phyloP scores from a whole-genome alignment of 768 basidiomycete genomes.

The Podaxis carcinomalis region DNA sequence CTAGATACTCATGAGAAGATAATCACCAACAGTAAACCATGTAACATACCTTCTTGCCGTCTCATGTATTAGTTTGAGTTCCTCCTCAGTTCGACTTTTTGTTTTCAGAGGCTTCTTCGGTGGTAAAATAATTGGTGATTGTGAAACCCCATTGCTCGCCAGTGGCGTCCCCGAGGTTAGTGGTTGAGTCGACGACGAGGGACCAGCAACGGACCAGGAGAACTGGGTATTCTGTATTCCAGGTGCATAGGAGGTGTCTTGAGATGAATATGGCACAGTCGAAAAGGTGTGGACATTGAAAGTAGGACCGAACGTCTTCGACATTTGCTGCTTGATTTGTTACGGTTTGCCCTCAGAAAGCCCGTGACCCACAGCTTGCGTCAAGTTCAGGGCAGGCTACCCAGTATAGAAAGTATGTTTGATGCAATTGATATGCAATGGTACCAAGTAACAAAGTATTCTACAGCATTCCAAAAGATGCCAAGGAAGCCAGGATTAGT shows the following conservation, averaged over 20 bases:
- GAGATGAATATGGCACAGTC: constrained; percentile 17
- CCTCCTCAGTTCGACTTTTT: constrained; percentile 45
- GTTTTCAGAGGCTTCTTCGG: constrained; percentile 20
- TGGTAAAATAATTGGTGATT: constrained; percentile 4
- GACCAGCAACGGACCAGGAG: constrained; percentile 10
- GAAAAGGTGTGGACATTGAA: constrained; percentile 22
- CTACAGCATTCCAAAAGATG: not conserved
- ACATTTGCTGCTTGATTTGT: constrained; percentile 40
- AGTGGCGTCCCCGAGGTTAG: not conserved
- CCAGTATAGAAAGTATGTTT: constrained; percentile 5
- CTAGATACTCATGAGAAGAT: constrained; percentile 27
- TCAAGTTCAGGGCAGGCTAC: constrained; percentile 34
- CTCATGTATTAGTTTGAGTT: constrained; percentile 41
- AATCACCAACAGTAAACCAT: not conserved
- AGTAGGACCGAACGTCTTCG: constrained; percentile 26
- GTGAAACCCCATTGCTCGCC: not conserved
- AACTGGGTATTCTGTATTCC: constrained; percentile 10
- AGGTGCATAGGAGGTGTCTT: constrained; percentile 9
- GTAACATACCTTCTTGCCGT: constrained; percentile 40
- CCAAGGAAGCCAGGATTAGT: not conserved
- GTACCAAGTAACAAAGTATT: not conserved
- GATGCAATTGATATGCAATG: not conserved
- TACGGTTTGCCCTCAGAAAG: constrained; percentile 30
- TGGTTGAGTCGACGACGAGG: constrained; percentile 5
- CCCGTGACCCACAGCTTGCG: constrained; percentile 29